phyloP scores from a whole-genome alignment of 495 filamentous ascomycete species.

The Collariella sp. region DNA sequence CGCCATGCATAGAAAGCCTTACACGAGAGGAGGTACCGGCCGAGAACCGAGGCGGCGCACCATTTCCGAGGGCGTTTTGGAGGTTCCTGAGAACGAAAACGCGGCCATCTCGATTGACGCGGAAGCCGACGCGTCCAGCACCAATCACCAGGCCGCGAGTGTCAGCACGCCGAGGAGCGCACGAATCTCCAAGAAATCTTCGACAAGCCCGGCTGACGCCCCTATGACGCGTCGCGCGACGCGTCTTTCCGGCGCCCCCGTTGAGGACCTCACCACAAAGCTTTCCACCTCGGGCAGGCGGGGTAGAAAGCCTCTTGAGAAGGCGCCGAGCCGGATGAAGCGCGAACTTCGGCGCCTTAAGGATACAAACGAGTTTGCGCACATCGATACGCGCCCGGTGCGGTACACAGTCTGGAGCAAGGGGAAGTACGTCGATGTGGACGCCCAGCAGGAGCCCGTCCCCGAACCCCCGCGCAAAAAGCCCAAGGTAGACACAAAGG shows the following conservation, averaged over 20 bases:
- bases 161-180: constrained; percentile 30
- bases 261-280: constrained; percentile 39
- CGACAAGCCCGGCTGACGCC: constrained; percentile 27
- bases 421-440: constrained; percentile 40
- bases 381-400: constrained; percentile 45
- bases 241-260: constrained; percentile 38
- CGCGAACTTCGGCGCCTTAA: constrained; percentile 42
- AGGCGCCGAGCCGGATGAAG: constrained; percentile 29
- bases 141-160: neutral
- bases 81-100: constrained; percentile 13
- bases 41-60: constrained; percentile 34
- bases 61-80: constrained; percentile 31
- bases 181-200: constrained; percentile 18
- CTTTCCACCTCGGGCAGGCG: constrained; percentile 38
- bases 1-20: constrained; percentile 34
- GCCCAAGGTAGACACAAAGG: constrained; percentile 28
- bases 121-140: constrained; percentile 20
- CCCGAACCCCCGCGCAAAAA: constrained; percentile 35
- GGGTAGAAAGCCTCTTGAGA: constrained; percentile 38
- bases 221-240: constrained; percentile 27
- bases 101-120: constrained; percentile 9
- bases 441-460: constrained; percentile 14
- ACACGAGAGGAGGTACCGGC: constrained; percentile 32
- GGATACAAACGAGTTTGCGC: constrained; percentile 47
- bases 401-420: constrained; percentile 45